These are phyloP conservation scores for Citrus glauca DNA, from an alignment of 345 rosid genomes.

Conservation along the genomic window DNA sequence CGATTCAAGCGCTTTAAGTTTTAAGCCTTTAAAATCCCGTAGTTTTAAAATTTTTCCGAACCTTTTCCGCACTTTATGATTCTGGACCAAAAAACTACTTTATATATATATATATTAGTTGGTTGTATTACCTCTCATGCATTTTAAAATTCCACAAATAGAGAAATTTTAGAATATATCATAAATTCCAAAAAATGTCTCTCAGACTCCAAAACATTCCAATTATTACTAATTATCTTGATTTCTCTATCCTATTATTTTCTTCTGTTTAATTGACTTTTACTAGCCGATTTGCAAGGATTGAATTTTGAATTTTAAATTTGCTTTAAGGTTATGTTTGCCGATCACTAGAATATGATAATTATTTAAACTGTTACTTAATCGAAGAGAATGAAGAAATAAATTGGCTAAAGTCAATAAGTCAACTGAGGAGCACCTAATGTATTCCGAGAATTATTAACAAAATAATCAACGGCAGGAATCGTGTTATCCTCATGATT, in stretches of 20 bases:
- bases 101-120: no score
- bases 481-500: neutral
- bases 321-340: neutral
- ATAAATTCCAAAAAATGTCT: no score
- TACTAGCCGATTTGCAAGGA: neutral
- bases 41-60: no score
- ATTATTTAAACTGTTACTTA: neutral
- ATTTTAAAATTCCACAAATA: no score
- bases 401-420: neutral
- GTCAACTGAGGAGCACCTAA: neutral
- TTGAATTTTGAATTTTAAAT: neutral
- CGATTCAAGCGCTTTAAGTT: no score
- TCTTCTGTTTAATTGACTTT: neutral
- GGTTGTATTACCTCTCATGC: no score
- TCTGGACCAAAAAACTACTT: fast-evolving
- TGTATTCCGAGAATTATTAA: neutral
- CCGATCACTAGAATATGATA: neutral
- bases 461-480: neutral
- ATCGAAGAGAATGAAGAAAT: neutral
- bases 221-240: no score
- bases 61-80: no score
- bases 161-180: no score
- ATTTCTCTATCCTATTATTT: neutral
- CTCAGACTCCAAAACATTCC: no score
- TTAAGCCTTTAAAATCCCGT: no score